Percentiles rank a stretch among this genome's conserved stretches.
These are phyloP conservation scores for Aureobasidium namibiae DNA, from an alignment of 2,329 filamentous ascomycete genomes.

Conservation along the genomic window DNA sequence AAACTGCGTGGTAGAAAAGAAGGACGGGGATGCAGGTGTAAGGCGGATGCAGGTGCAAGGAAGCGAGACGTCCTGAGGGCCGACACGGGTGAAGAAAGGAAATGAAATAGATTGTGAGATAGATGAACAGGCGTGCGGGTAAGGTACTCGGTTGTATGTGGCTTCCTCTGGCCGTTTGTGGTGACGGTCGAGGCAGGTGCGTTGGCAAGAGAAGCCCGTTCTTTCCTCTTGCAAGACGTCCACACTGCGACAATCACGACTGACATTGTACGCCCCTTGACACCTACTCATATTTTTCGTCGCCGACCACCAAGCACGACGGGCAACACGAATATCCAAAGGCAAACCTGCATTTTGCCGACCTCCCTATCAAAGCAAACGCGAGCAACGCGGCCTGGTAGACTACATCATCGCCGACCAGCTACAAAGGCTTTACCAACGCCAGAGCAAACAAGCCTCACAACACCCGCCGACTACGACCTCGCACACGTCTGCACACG, in stretches of 20 bases:
- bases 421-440: neutral
- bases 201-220: conserved; percentile 4
- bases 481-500: conserved; percentile 10
- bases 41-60: neutral
- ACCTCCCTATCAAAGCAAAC: neutral
- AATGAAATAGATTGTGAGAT: neutral
- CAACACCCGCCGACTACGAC: neutral
- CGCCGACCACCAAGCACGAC: neutral
- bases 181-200: conserved; percentile 1
- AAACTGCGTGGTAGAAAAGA: neutral
- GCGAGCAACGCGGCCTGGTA: neutral
- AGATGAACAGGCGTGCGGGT: no score
- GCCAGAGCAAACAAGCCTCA: conserved; percentile 6
- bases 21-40: neutral
- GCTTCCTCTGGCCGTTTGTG: neutral
- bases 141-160: no score
- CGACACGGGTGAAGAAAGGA: neutral
- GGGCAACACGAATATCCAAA: neutral
- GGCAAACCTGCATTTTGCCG: neutral
- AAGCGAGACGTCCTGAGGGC: neutral
- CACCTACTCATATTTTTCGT: neutral
- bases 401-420: neutral
- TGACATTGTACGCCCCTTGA: neutral
- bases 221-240: conserved; percentile 1
- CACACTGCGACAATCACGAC: neutral